Evolutionary conservation across 208 protist genomes (phyloP).

Genomic region (Leishmania braziliensis): DNA sequence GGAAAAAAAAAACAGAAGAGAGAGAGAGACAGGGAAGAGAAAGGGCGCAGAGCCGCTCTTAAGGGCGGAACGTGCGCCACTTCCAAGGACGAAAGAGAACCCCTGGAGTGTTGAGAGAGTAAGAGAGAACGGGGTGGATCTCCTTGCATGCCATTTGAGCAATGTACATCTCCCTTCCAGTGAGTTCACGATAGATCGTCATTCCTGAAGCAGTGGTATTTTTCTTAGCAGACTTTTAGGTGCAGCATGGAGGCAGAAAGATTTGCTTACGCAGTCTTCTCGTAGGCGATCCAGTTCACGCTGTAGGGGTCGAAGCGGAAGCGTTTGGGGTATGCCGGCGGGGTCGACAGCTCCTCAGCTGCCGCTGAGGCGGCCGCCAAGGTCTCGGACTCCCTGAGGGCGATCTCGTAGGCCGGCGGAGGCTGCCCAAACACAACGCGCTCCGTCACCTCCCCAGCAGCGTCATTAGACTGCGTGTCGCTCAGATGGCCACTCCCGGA

Average conservation of each 20-base stretch:
- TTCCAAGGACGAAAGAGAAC: constrained; percentile 4
- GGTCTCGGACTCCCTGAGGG: constrained; percentile 48
- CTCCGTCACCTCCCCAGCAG: constrained; percentile 29
- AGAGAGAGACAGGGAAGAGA: constrained; percentile 1
- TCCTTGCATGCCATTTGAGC: not conserved
- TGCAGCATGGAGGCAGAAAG: not conserved
- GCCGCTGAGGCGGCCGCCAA: constrained; percentile 4
- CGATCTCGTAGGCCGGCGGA: constrained; percentile 71
- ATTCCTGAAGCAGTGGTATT: not conserved
- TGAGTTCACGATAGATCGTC: constrained; percentile 1
- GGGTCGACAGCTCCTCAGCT: constrained; percentile 27
- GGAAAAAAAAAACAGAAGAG: not conserved
- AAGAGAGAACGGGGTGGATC: not conserved
- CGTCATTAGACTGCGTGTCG: constrained; percentile 33
- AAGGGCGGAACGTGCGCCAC: not conserved
- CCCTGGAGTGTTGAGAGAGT: constrained; percentile 7
- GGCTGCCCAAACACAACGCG: constrained; percentile 42
- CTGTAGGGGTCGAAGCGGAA: constrained; percentile 91
- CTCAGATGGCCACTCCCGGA: constrained; percentile 27
- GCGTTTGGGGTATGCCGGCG: constrained; percentile 77
- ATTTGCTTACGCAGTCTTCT: constrained; percentile 30
- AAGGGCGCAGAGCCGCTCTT: not conserved
- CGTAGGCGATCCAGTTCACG: constrained; percentile 62
- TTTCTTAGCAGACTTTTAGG: not conserved
- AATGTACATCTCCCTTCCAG: not conserved